A percentile compares a stretch with the other conserved stretches of the same genome.
phyloP scores from a whole-genome alignment of 1,284 basidiomycete species.

The Mycosarcoma maydis region DNA sequence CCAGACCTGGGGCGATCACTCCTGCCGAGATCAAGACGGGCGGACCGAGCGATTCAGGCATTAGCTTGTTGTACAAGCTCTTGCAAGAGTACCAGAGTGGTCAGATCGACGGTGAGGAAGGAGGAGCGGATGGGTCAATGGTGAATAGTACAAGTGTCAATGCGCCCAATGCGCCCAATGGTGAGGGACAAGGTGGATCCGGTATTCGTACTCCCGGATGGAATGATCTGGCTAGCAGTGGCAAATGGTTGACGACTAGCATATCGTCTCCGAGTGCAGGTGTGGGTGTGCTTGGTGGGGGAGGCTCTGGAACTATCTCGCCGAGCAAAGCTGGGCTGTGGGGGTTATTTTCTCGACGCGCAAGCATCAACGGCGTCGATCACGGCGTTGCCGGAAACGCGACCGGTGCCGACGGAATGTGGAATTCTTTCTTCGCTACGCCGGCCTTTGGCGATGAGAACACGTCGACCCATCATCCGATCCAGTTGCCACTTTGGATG shows the following conservation, averaged over 20 bases:
- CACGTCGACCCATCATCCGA: conserved; percentile 10
- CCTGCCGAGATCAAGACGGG: conserved; percentile 49
- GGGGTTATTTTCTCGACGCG: conserved; percentile 24
- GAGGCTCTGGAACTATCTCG: conserved; percentile 8
- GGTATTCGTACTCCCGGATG: conserved; percentile 27
- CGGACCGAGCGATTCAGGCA: conserved; percentile 44
- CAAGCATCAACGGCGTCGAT: conserved; percentile 28
- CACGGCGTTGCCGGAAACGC: not conserved
- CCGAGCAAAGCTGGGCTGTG: conserved; percentile 17
- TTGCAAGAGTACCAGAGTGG: conserved; percentile 42
- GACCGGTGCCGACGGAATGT: conserved; percentile 8
- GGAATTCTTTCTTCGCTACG: conserved; percentile 29
- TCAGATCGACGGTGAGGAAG: conserved; percentile 18
- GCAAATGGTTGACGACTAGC: conserved; percentile 34
- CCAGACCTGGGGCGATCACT: conserved; percentile 44
- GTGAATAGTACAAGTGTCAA: too few species aligned
- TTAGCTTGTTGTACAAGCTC: conserved; percentile 46
- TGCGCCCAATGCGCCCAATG: conserved; percentile 1
- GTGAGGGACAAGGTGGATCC: conserved; percentile 2
- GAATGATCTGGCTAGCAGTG: conserved; percentile 15
- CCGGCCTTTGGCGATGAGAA: conserved; percentile 9
- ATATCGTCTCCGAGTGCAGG: conserved; percentile 19
- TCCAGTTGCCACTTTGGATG: conserved; percentile 51
- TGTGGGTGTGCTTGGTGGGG: not conserved
- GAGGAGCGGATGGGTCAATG: too few species aligned